Evolutionary conservation across 768 basidiomycete species (phyloP), one percentile per base, ranked within the genome.

Genomic region (Trametes gibbosa): DNA sequence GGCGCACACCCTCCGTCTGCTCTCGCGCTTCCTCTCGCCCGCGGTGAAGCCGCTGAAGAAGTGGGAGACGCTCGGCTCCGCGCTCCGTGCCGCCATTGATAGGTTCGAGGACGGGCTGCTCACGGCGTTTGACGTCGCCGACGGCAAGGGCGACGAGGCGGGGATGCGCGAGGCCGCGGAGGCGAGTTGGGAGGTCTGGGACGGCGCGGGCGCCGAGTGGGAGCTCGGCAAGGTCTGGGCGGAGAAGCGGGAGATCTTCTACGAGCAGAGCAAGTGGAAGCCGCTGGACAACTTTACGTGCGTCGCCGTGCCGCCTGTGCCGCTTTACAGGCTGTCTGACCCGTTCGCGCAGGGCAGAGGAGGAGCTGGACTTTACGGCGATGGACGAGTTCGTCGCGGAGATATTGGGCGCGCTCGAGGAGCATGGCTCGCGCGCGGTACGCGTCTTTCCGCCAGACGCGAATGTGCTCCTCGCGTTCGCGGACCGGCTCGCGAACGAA

Each of bases 161-260:
- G 81, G 75, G 13, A 98, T 98, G 95, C 78, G 80, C 52, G 85
- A 90, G 53, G 89, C 87, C 0, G 92, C 95, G 5, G 84, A 84
- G 55, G 83, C 90, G 0, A 88, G 90, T 67, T 98, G 94, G 94
- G 84, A 89, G 62, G 84, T 97, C 0, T 90, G 87, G 82, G 72
- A 80, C 39, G 76, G 47, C 53, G 65, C 60, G 12, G 72, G 66
- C 34, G 78, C 72, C 12, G 89, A 92, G 57, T 95, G 92, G 92
- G 95, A 96, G 73, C 85, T 97, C 79, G 92, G 92, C 0, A 88
- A 92, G 63, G 87, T 95, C 17, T 99, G 96, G 92, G 87, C 91
- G 1, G 95, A 99, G 74, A 95, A 96, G 76, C 77, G 90, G 45
- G 95, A 96, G 71, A 86, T 98, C 21, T 94, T 98, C 66, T 98